These are phyloP conservation scores for Apiospora rasikravindrae DNA, from an alignment of 2,329 filamentous ascomycete species.

Conservation along the genomic window DNA sequence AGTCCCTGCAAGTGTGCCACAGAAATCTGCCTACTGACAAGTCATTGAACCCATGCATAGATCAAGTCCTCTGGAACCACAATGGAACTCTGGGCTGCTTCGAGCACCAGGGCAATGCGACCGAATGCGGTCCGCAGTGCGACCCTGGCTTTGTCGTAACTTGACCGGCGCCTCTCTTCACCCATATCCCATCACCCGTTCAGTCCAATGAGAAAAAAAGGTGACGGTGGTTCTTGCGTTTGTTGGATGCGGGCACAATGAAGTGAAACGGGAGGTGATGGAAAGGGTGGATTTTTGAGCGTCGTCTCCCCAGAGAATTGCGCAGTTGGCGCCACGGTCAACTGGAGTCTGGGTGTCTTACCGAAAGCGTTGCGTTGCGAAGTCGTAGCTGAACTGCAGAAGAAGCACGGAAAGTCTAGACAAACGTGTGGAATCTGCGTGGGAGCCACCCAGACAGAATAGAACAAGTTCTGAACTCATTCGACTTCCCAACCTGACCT, in stretches of 20 bases:
- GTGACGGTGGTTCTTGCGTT: neutral
- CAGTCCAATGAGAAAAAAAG: neutral
- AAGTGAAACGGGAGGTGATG: neutral
- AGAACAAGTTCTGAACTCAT: neutral
- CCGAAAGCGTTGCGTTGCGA: neutral
- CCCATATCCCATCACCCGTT: neutral
- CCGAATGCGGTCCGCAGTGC: conserved; percentile 22
- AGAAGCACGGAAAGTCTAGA: neutral
- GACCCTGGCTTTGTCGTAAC: conserved; percentile 3
- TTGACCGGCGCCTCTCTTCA: neutral
- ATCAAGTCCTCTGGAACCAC: conserved; percentile 42
- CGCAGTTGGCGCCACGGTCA: neutral
- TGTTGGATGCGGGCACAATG: neutral
- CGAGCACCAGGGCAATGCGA: conserved; percentile 43
- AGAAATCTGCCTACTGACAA: neutral
- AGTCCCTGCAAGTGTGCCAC: neutral
- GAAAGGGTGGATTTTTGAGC: neutral
- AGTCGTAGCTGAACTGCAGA: neutral
- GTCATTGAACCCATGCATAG: conserved; percentile 30
- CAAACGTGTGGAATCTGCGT: neutral
- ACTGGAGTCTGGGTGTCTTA: neutral
- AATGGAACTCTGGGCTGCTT: conserved; percentile 47
- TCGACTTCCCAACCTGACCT: neutral
- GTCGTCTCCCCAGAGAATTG: neutral
- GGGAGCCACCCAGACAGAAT: neutral